Evolutionary conservation across 441 rosid genomes (phyloP), one percentile per base, ranked within the genome.

Genomic region (Aquilaria agallochum): DNA sequence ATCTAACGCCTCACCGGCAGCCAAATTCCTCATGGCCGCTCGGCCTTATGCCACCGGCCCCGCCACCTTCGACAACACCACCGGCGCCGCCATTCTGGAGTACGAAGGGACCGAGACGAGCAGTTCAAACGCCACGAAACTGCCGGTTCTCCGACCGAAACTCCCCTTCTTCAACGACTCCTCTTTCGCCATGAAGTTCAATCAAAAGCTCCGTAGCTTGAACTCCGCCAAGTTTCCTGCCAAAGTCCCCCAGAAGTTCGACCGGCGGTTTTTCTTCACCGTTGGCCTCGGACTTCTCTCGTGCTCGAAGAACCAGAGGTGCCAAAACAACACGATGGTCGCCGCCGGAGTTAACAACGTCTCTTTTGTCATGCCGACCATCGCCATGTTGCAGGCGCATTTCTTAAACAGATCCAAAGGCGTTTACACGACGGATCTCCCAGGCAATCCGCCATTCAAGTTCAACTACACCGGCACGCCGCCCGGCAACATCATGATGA

Each of bases 21-120:
- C 69, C 73, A 52, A 50, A 0, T 73, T 73, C 46, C 30, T 55
- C 53, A 62, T 77, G 63, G 65, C 75, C 0, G 73, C 78, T 31
- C 58, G 75, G 66, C 71, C 81, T 47, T 77, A 77, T 27, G 77
- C 78, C 59, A 77, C 78, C 0, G 76, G 81, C 13, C 77, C 78
- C 0, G 78, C 64, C 5, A 5, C 71, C 62, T 77, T 77, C 11
- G 78, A 77, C 71, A 73, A 77, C 58, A 73, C 76, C 61, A 77
- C 81, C 1, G 58, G 68, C 62, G 44, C 50, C 11, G 78, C 78
- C 44, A 58, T 73, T 48, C 73, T 77, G 2, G 69, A 70, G 47
- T 73, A 73, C 9, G 72, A 68, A 52, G 40, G 73, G 20, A 31
- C 14, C 10, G 54, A 60, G 12, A 32, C 47, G 45, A 55, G 59